Base-by-base conservation (phyloP, 1,284 basidiomycete genomes). In the Xerocomus nothofagi region DNA sequence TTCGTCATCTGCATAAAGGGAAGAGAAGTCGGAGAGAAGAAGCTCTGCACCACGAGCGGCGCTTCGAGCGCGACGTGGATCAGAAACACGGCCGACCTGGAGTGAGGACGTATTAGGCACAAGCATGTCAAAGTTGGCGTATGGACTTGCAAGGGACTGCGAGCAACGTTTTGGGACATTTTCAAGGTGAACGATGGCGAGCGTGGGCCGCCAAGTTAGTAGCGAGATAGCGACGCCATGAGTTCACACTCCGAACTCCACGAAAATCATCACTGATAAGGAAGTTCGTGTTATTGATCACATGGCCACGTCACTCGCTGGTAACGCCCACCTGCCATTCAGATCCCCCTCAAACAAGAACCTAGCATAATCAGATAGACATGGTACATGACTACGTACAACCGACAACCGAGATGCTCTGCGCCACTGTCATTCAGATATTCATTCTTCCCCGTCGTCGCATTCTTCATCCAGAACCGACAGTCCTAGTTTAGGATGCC, bases 1-100 rank as follows among this genome's bases (percentile, higher is more conserved):
- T 92, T 92, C 57, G 83, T 91, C 54, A 91, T 73, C 63, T 91
- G 81, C 44, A 91, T 62, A 65, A 92, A 90, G 0, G 86, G 87
- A 11, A 92, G 68, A 6, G 65, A 72, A 11, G 70, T 59, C 1
- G 88, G 84, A 2, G 81, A 76, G 73, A 80, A 81, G 31, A 91
- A 70, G 3, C 86, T 88, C 63, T 90, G 84, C 31, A 91, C 68
- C 2, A 84, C 86, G 21, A 92, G 63, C 0, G 89, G 89, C 5
- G 80, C 76, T 64, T 92, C 90, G 41, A 91, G 71, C 10, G 83
- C 86, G 55, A 90, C 79, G 62, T 92, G 90, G 29, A 91, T 68
- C 33, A 92, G 73, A 66, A 90, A 91, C 3, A 90, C 74, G 17
- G 70, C 69, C 4, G 87, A 81, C 8, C 86, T 66, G 18, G 27